Conservation (phyloP, 2,329 filamentous ascomycete genomes). For the Trichoderma lentiforme region DNA sequence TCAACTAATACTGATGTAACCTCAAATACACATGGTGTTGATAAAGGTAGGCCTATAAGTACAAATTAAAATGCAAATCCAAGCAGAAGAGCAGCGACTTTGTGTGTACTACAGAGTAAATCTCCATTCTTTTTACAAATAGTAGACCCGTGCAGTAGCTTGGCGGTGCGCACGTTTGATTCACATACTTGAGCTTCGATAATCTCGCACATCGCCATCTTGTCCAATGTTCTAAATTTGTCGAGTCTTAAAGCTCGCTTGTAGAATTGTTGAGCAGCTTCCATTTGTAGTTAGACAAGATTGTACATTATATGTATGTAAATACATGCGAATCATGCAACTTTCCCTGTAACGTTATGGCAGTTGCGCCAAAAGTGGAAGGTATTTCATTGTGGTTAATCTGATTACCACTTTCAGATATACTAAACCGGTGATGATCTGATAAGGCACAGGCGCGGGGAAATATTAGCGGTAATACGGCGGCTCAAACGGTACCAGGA, state of each 20-base stretch:
- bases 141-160: rapidly evolving
- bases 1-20: not conserved
- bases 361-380: not conserved
- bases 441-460: not conserved
- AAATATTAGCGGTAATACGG: not conserved
- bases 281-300: not conserved
- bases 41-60: not conserved
- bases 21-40: not conserved
- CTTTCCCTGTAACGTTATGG: not conserved
- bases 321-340: not conserved
- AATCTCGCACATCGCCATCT: not conserved
- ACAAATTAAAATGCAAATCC: no score
- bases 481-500: not conserved
- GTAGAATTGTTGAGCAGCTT: not conserved
- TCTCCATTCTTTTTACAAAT: not conserved
- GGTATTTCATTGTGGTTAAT: not conserved
- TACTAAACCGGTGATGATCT: not conserved
- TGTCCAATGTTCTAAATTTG: no score
- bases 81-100: not conserved
- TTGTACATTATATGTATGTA: not conserved
- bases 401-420: not conserved
- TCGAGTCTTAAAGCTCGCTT: not conserved
- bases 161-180: not conserved
- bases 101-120: not conserved
- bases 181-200: not conserved